Conservation (phyloP, 352 stramenopile genomes). For the Globisporangium emineosum region DNA sequence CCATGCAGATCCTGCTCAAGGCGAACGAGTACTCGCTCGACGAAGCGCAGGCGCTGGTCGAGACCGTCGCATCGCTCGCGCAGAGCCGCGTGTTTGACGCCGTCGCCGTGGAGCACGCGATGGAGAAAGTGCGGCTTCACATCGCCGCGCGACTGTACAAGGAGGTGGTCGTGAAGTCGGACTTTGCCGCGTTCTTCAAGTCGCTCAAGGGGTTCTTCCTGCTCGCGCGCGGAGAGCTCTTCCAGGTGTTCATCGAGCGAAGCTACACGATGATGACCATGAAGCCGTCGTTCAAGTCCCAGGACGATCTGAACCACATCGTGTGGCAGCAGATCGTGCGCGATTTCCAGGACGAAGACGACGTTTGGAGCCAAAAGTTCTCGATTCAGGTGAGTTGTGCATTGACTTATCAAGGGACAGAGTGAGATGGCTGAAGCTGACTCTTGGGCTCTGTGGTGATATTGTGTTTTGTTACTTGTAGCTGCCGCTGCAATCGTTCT, state of each 20-base stretch:
- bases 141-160: constrained; percentile 56
- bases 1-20: constrained; percentile 49
- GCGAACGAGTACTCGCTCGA: constrained; percentile 42
- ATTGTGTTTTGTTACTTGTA: constrained; percentile 14
- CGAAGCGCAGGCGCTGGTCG: constrained; percentile 49
- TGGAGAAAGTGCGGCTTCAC: constrained; percentile 52
- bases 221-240: constrained; percentile 61
- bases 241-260: constrained; percentile 69
- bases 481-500: constrained; percentile 61
- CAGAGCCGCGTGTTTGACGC: constrained; percentile 41
- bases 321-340: constrained; percentile 55
- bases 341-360: constrained; percentile 46
- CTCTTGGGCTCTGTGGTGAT: constrained; percentile 1
- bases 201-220: constrained; percentile 70
- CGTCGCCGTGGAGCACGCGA: constrained; percentile 42
- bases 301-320: constrained; percentile 63
- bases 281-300: constrained; percentile 44
- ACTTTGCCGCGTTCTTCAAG: constrained; percentile 58
- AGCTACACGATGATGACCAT: constrained; percentile 50
- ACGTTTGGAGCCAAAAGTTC: constrained; percentile 37
- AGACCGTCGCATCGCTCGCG: constrained; percentile 34
- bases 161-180: constrained; percentile 61
- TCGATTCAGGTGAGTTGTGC: constrained; percentile 34
- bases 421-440: not conserved
- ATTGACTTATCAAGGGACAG: not conserved